Percentiles rank a stretch among this genome's conserved stretches.
Evolutionary conservation across 2,329 filamentous ascomycete genomes (phyloP).

Genomic region (Microdochium paspali): DNA sequence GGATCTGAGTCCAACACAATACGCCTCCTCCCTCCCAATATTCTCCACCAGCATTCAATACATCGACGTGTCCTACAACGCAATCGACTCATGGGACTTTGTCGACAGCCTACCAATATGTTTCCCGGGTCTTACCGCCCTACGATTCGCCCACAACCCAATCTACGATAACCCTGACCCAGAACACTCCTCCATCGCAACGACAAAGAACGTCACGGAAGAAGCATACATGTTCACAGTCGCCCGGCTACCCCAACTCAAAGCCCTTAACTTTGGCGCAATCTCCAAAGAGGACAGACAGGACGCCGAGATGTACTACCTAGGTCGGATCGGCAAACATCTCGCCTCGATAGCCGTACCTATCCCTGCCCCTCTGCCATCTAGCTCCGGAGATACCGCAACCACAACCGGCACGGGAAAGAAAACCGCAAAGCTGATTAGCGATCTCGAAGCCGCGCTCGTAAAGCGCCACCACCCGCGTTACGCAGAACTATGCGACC

Average conservation of each 20-base stretch:
- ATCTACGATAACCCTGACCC: slow-evolving; percentile 53
- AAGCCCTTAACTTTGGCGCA: slow-evolving; percentile 61
- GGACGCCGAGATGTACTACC: slow-evolving; percentile 90
- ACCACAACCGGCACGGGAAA: neutral
- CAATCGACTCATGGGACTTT: slow-evolving; percentile 60
- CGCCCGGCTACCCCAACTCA: slow-evolving; percentile 60
- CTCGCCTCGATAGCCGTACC: slow-evolving; percentile 36
- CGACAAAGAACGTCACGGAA: slow-evolving; percentile 44
- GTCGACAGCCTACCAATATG: slow-evolving; percentile 56
- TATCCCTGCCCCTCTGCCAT: neutral
- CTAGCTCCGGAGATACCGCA: neutral
- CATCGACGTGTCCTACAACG: slow-evolving; percentile 67
- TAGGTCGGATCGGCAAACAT: slow-evolving; percentile 72
- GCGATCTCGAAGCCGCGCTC: slow-evolving; percentile 43
- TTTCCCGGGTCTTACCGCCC: slow-evolving; percentile 64
- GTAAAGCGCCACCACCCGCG: slow-evolving; percentile 53
- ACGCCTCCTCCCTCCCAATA: slow-evolving; percentile 17
- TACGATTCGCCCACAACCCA: slow-evolving; percentile 81
- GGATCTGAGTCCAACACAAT: slow-evolving; percentile 4
- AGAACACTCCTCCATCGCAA: slow-evolving; percentile 20
- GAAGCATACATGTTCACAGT: slow-evolving; percentile 86
- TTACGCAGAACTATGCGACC: slow-evolving; percentile 62
- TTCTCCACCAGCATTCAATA: slow-evolving; percentile 50
- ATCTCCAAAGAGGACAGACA: slow-evolving; percentile 66
- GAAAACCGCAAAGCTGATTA: slow-evolving; percentile 18